These are phyloP conservation scores for Boletellus deceptivus DNA, from an alignment of 1,284 basidiomycete species.

Conservation along the genomic window DNA sequence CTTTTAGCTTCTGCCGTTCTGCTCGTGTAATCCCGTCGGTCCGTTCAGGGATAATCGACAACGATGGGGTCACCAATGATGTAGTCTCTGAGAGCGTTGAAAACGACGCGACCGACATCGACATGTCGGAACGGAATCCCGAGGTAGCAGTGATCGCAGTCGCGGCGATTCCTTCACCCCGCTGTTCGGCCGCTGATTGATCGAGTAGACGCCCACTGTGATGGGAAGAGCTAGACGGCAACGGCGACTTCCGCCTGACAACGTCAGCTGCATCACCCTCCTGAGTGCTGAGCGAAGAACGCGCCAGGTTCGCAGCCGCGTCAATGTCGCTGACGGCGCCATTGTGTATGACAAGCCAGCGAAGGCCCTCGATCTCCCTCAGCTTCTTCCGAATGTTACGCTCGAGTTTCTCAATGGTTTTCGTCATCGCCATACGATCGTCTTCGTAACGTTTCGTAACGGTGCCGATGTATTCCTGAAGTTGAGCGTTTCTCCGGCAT, in stretches of 20 bases:
- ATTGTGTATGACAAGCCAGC: constrained; percentile 47
- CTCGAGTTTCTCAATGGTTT: constrained; percentile 43
- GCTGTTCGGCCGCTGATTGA: constrained; percentile 9
- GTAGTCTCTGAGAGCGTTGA: constrained; percentile 14
- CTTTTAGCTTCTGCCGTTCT: constrained; percentile 32
- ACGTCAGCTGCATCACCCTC: constrained; percentile 20
- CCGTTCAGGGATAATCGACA: constrained; percentile 32
- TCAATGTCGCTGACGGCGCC: constrained; percentile 34
- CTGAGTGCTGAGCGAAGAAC: constrained; percentile 30
- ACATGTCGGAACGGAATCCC: constrained; percentile 11
- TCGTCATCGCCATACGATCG: constrained; percentile 41
- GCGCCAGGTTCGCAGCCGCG: constrained; percentile 33
- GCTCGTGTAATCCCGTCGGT: constrained; percentile 25
- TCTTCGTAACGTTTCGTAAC: constrained; percentile 43
- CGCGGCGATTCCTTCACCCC: constrained; percentile 2
- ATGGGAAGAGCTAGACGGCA: constrained; percentile 1
- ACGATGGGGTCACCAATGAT: constrained; percentile 17
- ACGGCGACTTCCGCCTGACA: constrained; percentile 3
- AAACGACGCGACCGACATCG: constrained; percentile 16
- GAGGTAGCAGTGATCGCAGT: constrained; percentile 5
- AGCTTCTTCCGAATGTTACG: constrained; percentile 41
- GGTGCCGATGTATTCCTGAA: constrained; percentile 39
- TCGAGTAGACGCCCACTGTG: neutral
- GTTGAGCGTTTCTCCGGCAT: constrained; percentile 35
- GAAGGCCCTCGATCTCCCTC: constrained; percentile 47